phyloP scores from a whole-genome alignment of 1,139 yeast species.

The Suhomyces maxii region DNA sequence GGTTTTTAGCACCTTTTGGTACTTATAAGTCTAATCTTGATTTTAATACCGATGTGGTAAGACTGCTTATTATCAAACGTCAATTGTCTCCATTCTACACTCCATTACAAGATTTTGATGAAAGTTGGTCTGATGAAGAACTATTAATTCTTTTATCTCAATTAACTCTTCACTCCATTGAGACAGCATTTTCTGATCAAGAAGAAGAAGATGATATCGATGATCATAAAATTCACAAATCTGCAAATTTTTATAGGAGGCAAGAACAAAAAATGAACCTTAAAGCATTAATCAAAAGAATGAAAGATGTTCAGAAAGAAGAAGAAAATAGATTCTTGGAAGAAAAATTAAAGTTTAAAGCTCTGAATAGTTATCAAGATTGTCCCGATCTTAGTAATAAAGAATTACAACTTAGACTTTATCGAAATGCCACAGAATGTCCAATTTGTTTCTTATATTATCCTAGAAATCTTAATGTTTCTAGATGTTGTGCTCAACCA shows the following conservation, averaged over 20 bases:
- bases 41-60: constrained; percentile 70
- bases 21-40: constrained; percentile 76
- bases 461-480: constrained; percentile 74
- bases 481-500: constrained; percentile 92
- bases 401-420: constrained; percentile 44
- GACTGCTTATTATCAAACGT: constrained; percentile 58
- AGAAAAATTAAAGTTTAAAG: constrained; percentile 30
- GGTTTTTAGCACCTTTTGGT: constrained; percentile 83
- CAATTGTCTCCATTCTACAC: constrained; percentile 86
- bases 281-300: constrained; percentile 48
- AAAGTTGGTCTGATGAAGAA: constrained; percentile 73
- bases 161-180: constrained; percentile 58
- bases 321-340: constrained; percentile 53
- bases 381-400: constrained; percentile 27
- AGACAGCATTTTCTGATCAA: constrained; percentile 54
- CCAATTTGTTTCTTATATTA: constrained; percentile 91
- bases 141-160: constrained; percentile 57
- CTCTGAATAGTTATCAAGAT: constrained; percentile 7
- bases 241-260: constrained; percentile 48
- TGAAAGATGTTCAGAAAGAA: constrained; percentile 52
- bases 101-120: constrained; percentile 81
- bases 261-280: constrained; percentile 56
- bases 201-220: constrained; percentile 53
- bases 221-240: constrained; percentile 58
- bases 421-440: constrained; percentile 73